Evolutionary conservation across 2,329 filamentous ascomycete genomes (phyloP).

Genomic region (Pyricularia sp.): DNA sequence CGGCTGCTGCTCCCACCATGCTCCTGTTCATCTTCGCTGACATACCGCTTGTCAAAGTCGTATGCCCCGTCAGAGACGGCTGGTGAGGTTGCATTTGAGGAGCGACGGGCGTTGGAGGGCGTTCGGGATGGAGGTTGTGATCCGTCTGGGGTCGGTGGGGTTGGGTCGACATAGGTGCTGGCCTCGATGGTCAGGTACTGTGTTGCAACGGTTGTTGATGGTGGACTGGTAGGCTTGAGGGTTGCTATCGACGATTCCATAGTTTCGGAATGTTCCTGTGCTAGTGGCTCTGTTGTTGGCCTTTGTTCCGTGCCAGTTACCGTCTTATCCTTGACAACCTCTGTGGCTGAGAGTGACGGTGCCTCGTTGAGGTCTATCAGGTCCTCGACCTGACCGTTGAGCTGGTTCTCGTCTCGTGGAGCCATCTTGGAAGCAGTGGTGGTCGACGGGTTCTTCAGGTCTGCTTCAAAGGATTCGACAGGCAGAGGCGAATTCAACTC

Average conservation of each 20-base stretch:
- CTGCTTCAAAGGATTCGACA: not conserved
- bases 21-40: constrained; percentile 54
- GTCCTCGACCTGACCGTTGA: not conserved
- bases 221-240: constrained; percentile 30
- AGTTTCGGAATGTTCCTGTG: constrained; percentile 4
- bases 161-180: constrained; percentile 40
- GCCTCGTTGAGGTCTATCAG: constrained; percentile 1
- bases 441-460: not conserved
- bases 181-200: constrained; percentile 34
- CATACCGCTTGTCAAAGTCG: constrained; percentile 38
- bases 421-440: not conserved
- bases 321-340: not conserved
- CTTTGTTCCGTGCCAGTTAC: not conserved
- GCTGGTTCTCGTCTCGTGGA: not conserved
- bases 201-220: constrained; percentile 21
- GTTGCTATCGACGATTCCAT: constrained; percentile 29
- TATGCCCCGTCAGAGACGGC: constrained; percentile 40
- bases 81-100: constrained; percentile 32
- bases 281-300: not conserved
- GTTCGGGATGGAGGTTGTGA: constrained; percentile 47
- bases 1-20: constrained; percentile 30
- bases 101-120: constrained; percentile 39
- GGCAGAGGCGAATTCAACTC: not conserved
- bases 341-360: constrained; percentile 1
- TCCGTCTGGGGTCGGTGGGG: constrained; percentile 39